Evolutionary conservation across 805 yeast species (phyloP).

Genomic region (Ogataea paradorogensis): DNA sequence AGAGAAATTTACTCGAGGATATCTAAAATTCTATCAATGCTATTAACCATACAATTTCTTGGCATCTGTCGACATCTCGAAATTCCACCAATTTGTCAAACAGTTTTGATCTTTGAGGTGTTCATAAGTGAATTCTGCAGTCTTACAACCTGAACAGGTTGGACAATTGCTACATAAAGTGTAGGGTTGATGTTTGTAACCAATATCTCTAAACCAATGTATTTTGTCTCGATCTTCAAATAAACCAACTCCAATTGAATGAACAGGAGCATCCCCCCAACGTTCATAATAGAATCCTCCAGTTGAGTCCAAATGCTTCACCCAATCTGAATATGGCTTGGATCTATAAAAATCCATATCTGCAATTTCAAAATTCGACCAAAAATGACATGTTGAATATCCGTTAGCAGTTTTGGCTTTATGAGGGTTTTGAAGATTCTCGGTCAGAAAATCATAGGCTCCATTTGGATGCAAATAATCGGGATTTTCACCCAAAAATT

Average conservation of each 20-base stretch:
- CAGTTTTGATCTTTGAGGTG: conserved; percentile 69
- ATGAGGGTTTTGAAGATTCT: conserved; percentile 49
- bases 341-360: conserved; percentile 76
- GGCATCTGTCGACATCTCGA: conserved; percentile 34
- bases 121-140: conserved; percentile 55
- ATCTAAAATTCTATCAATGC: not conserved
- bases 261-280: conserved; percentile 95
- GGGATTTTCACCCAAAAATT: conserved; percentile 54
- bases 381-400: conserved; percentile 73
- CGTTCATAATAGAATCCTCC: conserved; percentile 89
- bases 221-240: conserved; percentile 66
- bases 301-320: conserved; percentile 56
- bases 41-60: conserved; percentile 22
- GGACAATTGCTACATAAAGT: conserved; percentile 59
- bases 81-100: conserved; percentile 64
- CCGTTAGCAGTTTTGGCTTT: conserved; percentile 39
- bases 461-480: conserved; percentile 55
- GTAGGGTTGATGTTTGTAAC: conserved; percentile 74
- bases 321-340: conserved; percentile 64
- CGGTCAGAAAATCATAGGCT: conserved; percentile 51
- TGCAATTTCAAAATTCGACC: conserved; percentile 87
- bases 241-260: conserved; percentile 67
- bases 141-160: conserved; percentile 46
- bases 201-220: conserved; percentile 88
- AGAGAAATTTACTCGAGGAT: not conserved